Evolutionary conservation across 2,329 filamentous ascomycete species (phyloP).

Genomic region (Hypocreales sp.): DNA sequence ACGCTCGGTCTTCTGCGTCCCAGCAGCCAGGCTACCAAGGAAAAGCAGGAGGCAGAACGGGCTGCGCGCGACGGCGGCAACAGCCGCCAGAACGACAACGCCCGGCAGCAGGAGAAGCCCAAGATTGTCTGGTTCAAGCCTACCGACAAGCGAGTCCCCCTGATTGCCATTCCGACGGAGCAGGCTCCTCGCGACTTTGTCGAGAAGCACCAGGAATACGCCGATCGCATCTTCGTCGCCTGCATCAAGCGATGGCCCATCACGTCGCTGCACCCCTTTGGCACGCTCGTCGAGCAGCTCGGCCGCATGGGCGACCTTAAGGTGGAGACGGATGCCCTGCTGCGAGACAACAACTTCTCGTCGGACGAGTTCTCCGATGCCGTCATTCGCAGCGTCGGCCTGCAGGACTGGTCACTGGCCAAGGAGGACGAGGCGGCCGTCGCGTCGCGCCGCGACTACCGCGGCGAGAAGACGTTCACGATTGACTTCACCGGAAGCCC

Average conservation of each 20-base stretch:
- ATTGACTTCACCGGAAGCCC: constrained; percentile 79
- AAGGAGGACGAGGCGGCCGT: constrained; percentile 68
- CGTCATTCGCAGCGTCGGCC: constrained; percentile 80
- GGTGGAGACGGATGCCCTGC: constrained; percentile 91
- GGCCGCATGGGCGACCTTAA: constrained; percentile 95
- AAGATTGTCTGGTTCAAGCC: constrained; percentile 99
- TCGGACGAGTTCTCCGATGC: constrained; percentile 97
- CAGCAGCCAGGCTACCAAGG: constrained; percentile 96
- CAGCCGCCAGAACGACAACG: constrained; percentile 57
- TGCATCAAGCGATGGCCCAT: constrained; percentile 99
- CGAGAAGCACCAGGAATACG: constrained; percentile 95
- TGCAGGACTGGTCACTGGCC: constrained; percentile 78
- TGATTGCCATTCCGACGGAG: constrained; percentile 96
- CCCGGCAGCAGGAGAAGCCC: constrained; percentile 78
- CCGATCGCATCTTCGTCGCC: constrained; percentile 94
- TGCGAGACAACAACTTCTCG: constrained; percentile 97
- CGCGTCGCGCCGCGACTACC: constrained; percentile 73
- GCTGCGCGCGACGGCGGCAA: constrained; percentile 71
- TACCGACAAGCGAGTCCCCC: constrained; percentile 92
- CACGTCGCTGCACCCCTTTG: constrained; percentile 96
- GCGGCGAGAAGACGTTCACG: constrained; percentile 76
- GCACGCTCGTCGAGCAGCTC: constrained; percentile 91
- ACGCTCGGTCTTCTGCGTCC: constrained; percentile 87
- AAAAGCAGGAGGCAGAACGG: constrained; percentile 96
- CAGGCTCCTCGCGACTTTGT: constrained; percentile 96